Evolutionary conservation across 495 filamentous ascomycete species (phyloP).

Genomic region (Aspergillus nanangensis): DNA sequence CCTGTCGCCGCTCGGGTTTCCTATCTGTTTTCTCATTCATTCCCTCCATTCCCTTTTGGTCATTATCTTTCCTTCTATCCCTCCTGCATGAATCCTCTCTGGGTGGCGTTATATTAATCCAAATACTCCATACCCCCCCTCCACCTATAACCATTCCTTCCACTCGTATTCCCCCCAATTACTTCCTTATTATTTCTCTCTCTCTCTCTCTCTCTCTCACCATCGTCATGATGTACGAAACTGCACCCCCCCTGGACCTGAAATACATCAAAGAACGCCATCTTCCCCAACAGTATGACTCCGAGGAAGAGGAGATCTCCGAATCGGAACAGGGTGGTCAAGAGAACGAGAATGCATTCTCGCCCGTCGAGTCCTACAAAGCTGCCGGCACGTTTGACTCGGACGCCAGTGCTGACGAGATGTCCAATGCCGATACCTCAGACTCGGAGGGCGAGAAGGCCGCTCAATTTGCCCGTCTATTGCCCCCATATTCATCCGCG

Average conservation of each 20-base stretch:
- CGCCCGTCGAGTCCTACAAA: conserved; percentile 26
- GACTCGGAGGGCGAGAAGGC: conserved; percentile 23
- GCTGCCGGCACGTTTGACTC: conserved; percentile 22
- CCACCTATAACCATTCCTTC: too few relatives aligned
- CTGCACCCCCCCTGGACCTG: conserved; percentile 23
- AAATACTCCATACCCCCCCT: background rate
- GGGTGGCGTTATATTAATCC: too few relatives aligned
- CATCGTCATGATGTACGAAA: conserved; percentile 25
- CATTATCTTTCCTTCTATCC: background rate
- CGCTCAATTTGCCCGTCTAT: conserved; percentile 9
- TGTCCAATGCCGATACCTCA: conserved; percentile 16
- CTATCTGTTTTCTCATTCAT: conserved; percentile 3
- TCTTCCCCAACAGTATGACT: conserved; percentile 38
- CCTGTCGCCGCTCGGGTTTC: background rate
- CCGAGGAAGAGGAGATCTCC: conserved; percentile 41
- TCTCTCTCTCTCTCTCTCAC: background rate
- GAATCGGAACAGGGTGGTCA: conserved; percentile 34
- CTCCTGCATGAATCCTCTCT: background rate
- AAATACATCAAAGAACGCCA: conserved; percentile 33
- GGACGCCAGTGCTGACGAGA: conserved; percentile 29
- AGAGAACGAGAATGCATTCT: conserved; percentile 32
- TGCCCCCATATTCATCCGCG: conserved; percentile 16
- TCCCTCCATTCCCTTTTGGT: background rate
- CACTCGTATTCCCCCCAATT: too few relatives aligned
- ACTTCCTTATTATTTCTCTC: background rate